Evolutionary conservation across 257 asterid species (phyloP).

Genomic region (Ligustrum vulgare): DNA sequence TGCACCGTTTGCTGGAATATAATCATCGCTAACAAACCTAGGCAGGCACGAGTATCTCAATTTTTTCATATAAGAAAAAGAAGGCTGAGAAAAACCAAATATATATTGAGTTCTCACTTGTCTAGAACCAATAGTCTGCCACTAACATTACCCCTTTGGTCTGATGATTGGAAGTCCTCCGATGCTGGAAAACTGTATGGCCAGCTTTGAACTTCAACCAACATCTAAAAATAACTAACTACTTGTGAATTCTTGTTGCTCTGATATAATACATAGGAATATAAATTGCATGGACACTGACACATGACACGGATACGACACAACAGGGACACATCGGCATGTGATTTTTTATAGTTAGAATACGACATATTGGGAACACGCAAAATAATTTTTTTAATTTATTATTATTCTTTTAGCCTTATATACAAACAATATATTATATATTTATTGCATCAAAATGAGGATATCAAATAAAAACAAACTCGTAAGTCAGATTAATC

Average conservation of each 20-base stretch:
- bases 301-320: too few relatives aligned
- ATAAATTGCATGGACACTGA: too few relatives aligned
- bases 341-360: too few relatives aligned
- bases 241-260: not conserved
- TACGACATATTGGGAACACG: too few relatives aligned
- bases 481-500: too few relatives aligned
- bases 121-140: conserved; percentile 65
- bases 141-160: conserved; percentile 49
- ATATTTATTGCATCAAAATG: too few relatives aligned
- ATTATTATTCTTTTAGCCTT: too few relatives aligned
- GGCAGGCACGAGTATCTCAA: conserved; percentile 4
- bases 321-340: too few relatives aligned
- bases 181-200: conserved; percentile 80
- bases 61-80: not conserved
- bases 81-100: not conserved
- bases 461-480: too few relatives aligned
- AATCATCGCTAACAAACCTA: conserved; percentile 52
- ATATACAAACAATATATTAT: too few relatives aligned
- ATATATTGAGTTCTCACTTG: conserved; percentile 34
- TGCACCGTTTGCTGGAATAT: conserved; percentile 50
- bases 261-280: not conserved
- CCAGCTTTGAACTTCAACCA: conserved; percentile 61
- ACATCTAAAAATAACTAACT: conserved; percentile 35
- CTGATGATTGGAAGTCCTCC: conserved; percentile 53
- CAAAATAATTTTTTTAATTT: too few relatives aligned